These are phyloP conservation scores for Colletotrichum tanaceti DNA, from an alignment of 2,329 filamentous ascomycete genomes.

Conservation along the genomic window DNA sequence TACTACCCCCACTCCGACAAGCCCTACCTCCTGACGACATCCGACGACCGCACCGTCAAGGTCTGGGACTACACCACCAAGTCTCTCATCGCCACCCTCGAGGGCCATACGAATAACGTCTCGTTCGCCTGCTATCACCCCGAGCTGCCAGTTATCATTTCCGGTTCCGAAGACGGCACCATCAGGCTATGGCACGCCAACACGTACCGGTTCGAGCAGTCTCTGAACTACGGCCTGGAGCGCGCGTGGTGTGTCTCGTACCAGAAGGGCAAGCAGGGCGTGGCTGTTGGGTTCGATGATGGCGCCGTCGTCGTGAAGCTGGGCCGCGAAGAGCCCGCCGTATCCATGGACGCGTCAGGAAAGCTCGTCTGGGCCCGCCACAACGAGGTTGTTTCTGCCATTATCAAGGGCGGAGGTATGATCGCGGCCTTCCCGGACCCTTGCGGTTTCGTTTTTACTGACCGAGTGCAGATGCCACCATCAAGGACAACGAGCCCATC, in stretches of 20 bases:
- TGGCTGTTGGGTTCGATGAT: constrained; percentile 97
- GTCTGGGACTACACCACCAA: constrained; percentile 99
- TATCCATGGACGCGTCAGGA: constrained; percentile 95
- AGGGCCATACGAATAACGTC: constrained; percentile 97
- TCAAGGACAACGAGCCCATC: constrained; percentile 92
- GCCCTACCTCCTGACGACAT: constrained; percentile 93
- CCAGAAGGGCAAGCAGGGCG: constrained; percentile 91
- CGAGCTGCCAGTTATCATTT: constrained; percentile 95
- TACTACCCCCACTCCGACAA: constrained; percentile 82
- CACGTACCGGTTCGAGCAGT: constrained; percentile 95
- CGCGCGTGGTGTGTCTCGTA: constrained; percentile 98
- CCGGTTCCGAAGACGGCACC: constrained; percentile 96
- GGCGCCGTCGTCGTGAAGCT: constrained; percentile 98
- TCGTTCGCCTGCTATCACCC: constrained; percentile 99
- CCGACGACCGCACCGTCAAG: constrained; percentile 85
- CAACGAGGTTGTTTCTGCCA: constrained; percentile 92
- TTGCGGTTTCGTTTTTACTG: constrained; percentile 42
- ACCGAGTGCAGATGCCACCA: constrained; percentile 69
- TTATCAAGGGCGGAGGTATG: constrained; percentile 87
- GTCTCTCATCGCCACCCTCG: constrained; percentile 93
- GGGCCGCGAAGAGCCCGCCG: constrained; percentile 94
- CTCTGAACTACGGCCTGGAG: constrained; percentile 94
- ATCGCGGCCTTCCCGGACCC: constrained; percentile 28
- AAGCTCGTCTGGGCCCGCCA: constrained; percentile 97
- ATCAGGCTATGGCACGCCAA: constrained; percentile 99